A percentile compares a stretch with the other conserved stretches of the same genome.
Conservation (phyloP, 2,329 filamentous ascomycete species). For the Sporothrix brunneoviolacea region DNA sequence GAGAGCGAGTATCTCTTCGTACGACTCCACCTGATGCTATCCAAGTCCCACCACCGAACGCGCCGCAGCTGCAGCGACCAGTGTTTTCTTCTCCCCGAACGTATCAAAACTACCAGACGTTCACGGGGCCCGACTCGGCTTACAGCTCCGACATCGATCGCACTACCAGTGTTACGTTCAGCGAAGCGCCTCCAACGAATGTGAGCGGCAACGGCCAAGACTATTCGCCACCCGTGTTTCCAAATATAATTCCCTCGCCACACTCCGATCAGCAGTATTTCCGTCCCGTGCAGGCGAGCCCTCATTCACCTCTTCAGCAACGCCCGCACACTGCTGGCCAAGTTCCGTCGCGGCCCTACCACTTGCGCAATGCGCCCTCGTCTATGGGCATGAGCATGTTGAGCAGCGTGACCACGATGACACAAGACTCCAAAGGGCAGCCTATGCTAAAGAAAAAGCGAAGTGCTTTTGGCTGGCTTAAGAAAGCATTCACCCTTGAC, state of each 20-base stretch:
- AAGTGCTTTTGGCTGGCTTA: slow-evolving; percentile 61
- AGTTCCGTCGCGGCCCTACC: slow-evolving; percentile 28
- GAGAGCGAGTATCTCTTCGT: slow-evolving; percentile 49
- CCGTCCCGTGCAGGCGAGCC: slow-evolving; percentile 55
- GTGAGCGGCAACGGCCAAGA: slow-evolving; percentile 23
- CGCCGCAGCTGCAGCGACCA: slow-evolving; percentile 29
- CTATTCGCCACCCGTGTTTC: slow-evolving; percentile 33
- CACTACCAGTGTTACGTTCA: slow-evolving; percentile 18
- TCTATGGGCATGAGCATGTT: slow-evolving; percentile 52
- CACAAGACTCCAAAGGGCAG: slow-evolving; percentile 31
- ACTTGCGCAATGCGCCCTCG: slow-evolving; percentile 45
- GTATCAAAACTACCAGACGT: slow-evolving; percentile 25
- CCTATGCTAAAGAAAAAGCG: slow-evolving; percentile 56
- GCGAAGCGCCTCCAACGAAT: background rate
- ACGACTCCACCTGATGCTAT: slow-evolving; percentile 47
- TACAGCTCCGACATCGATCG: slow-evolving; percentile 43
- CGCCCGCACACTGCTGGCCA: slow-evolving; percentile 48
- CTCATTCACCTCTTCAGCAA: slow-evolving; percentile 57
- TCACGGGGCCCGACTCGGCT: slow-evolving; percentile 36
- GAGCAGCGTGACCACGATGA: slow-evolving; percentile 46
- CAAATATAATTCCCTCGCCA: slow-evolving; percentile 39
- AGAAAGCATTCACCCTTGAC: slow-evolving; percentile 60
- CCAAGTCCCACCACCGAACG: slow-evolving; percentile 41
- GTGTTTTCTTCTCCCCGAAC: slow-evolving; percentile 22
- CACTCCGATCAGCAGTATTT: slow-evolving; percentile 52